These are phyloP conservation scores for Trypanosoma grayi DNA, from an alignment of 208 protist species.

Conservation along the genomic window DNA sequence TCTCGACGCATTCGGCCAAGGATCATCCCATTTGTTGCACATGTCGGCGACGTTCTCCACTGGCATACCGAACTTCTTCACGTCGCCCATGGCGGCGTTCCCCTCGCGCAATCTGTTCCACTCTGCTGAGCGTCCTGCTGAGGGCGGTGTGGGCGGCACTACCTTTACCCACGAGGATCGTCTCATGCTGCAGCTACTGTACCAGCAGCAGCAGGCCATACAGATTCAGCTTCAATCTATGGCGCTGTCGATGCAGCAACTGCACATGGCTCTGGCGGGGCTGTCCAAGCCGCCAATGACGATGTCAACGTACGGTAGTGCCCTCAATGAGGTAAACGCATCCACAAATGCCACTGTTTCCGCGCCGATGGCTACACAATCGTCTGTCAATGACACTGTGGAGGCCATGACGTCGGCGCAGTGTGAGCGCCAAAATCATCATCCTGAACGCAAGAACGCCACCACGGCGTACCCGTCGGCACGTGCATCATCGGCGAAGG, in stretches of 20 bases:
- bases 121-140: conserved; percentile 8
- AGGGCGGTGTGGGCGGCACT: conserved; percentile 2
- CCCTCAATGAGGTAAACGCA: conserved; percentile 1
- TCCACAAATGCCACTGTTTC: background rate
- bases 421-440: background rate
- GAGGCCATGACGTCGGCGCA: background rate
- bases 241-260: conserved; percentile 64
- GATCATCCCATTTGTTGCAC: too few relatives aligned
- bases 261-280: conserved; percentile 29
- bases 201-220: conserved; percentile 80
- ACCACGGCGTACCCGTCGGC: background rate
- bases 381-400: background rate
- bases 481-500: conserved; percentile 24
- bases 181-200: conserved; percentile 72
- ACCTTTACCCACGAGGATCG: conserved; percentile 66
- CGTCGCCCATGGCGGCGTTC: conserved; percentile 21
- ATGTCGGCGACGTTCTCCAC: conserved; percentile 20
- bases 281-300: background rate
- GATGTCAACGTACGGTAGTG: background rate
- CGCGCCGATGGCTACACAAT: background rate
- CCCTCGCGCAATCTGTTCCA: conserved; percentile 20
- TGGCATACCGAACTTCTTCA: conserved; percentile 26
- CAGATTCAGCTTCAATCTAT: conserved; percentile 81
- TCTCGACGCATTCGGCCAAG: too few relatives aligned
- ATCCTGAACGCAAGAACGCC: background rate